phyloP scores from a whole-genome alignment of 129 eudicot genomes.

The Daucus carota region DNA sequence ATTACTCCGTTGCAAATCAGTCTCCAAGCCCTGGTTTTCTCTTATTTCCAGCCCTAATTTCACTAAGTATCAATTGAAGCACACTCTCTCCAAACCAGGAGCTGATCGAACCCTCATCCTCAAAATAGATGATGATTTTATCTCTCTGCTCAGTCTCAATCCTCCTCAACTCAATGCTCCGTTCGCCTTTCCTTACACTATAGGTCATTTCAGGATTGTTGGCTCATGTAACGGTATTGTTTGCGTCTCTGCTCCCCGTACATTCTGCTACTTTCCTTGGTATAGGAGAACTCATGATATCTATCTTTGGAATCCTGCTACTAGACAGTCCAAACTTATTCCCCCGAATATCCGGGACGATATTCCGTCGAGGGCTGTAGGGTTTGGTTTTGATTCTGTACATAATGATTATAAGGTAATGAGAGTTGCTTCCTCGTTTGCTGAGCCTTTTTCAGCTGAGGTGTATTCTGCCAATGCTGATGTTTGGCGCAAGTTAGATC shows the following conservation, averaged over 20 bases:
- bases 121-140: background rate
- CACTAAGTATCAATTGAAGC: background rate
- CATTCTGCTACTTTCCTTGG: accelerated
- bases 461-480: background rate
- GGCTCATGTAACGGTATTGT: background rate
- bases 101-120: background rate
- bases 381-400: background rate
- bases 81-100: background rate
- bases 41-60: background rate
- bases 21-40: background rate
- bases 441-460: background rate
- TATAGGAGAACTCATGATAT: background rate
- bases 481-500: background rate
- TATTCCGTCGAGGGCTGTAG: background rate
- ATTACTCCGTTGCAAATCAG: background rate
- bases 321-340: background rate
- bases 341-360: background rate
- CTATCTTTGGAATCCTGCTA: background rate
- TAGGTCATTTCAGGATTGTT: background rate
- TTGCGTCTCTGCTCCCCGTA: background rate
- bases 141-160: background rate
- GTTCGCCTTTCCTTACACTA: background rate
- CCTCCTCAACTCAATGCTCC: background rate
- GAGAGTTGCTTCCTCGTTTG: background rate
- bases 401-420: background rate